phyloP scores from a whole-genome alignment of 768 basidiomycete genomes.

The Rubroboletus pulcherrimus region DNA sequence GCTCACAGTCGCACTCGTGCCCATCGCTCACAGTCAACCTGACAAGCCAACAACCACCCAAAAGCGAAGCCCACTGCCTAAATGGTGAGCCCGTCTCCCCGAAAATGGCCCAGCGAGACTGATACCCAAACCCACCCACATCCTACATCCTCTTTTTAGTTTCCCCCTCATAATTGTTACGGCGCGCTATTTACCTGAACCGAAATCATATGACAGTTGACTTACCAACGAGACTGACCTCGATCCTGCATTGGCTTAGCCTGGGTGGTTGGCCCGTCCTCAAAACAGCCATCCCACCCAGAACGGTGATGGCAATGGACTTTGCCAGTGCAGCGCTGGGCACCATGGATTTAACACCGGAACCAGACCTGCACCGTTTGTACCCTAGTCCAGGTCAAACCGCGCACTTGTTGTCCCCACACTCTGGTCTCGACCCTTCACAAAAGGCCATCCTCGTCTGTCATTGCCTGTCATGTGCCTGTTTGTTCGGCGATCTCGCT shows the following conservation, averaged over 20 bases:
- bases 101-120: too few species aligned
- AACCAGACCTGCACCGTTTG: conserved; percentile 77
- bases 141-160: too few species aligned
- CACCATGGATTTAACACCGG: conserved; percentile 57
- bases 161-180: too few species aligned
- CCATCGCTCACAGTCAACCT: too few species aligned
- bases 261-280: conserved; percentile 6
- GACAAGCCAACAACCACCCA: too few species aligned
- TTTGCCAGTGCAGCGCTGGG: conserved; percentile 24
- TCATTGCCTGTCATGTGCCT: conserved; percentile 73
- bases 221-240: conserved; percentile 5
- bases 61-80: too few species aligned
- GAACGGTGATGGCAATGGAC: conserved; percentile 26
- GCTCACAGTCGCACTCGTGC: too few species aligned
- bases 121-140: too few species aligned
- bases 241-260: conserved; percentile 1
- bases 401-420: conserved; percentile 56
- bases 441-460: conserved; percentile 69
- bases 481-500: conserved; percentile 71
- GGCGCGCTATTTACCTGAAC: too few species aligned
- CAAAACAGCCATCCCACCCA: conserved; percentile 1
- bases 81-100: too few species aligned
- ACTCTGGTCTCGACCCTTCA: conserved; percentile 61
- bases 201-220: conserved; percentile 9
- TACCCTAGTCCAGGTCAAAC: conserved; percentile 67